Conservation (phyloP, 2,329 filamentous ascomycete genomes). For the Ceratocystis destructans region DNA sequence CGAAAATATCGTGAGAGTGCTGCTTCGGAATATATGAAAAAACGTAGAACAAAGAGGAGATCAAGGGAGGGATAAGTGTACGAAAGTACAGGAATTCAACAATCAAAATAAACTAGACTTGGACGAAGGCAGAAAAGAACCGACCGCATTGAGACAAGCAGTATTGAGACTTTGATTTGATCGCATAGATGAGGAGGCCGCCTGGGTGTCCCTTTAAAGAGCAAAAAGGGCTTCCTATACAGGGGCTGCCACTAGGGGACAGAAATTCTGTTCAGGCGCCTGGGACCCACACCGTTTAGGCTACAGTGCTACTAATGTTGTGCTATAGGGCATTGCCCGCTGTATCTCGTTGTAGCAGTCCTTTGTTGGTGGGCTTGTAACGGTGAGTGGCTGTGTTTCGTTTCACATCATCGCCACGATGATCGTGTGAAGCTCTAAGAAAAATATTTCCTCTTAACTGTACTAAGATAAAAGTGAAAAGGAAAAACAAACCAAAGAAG, state of each 20-base stretch:
- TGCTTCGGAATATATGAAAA: not conserved
- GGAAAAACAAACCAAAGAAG: slow-evolving; percentile 12
- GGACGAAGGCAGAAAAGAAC: not conserved
- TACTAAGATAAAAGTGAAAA: not conserved
- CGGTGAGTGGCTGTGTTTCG: not conserved
- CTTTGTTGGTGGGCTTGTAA: not conserved
- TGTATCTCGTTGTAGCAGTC: not conserved
- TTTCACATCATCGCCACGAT: not conserved
- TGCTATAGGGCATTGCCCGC: not conserved
- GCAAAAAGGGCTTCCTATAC: not conserved
- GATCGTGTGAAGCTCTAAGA: not conserved
- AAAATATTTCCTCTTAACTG: not conserved
- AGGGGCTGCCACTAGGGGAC: not conserved
- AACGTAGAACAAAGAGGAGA: not conserved
- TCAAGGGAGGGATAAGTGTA: not conserved
- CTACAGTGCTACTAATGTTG: not conserved
- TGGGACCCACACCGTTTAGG: not conserved
- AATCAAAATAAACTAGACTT: not conserved
- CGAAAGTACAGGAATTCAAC: not conserved
- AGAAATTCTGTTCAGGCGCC: not conserved
- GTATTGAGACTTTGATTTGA: not conserved
- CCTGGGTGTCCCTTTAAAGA: not conserved
- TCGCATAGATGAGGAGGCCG: not conserved
- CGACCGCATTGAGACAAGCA: not conserved
- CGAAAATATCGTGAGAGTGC: not conserved